phyloP scores from a whole-genome alignment of 768 basidiomycete genomes.

The Gloeostereum incarnatum region DNA sequence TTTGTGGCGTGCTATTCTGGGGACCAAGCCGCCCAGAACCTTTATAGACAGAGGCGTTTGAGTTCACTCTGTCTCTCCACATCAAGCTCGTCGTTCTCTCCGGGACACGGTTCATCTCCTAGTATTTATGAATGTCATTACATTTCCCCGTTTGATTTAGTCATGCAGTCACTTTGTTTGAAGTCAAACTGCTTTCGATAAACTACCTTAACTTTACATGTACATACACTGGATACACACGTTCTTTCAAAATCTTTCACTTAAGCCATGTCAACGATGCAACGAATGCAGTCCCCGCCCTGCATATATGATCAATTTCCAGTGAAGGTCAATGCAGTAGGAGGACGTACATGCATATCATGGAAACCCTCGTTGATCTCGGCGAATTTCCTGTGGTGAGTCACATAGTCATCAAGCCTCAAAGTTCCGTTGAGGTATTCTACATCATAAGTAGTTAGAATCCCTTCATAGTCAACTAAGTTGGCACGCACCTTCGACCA shows the following conservation, averaged over 20 bases:
- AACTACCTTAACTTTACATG: slow-evolving; percentile 9
- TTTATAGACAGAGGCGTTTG: slow-evolving; percentile 46
- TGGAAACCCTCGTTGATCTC: slow-evolving; percentile 86
- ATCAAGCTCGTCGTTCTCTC: not conserved
- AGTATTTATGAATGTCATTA: too few relatives aligned
- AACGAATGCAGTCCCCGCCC: slow-evolving; percentile 87
- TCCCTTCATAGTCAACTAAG: not conserved
- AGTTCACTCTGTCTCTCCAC: not conserved
- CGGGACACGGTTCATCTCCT: too few relatives aligned
- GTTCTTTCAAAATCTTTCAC: not conserved
- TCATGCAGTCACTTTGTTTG: too few relatives aligned
- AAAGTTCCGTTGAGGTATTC: slow-evolving; percentile 78
- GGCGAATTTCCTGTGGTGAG: slow-evolving; percentile 66
- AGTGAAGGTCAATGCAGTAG: not conserved
- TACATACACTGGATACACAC: slow-evolving; percentile 4
- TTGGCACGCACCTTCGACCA: slow-evolving; percentile 63
- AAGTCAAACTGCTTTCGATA: not conserved
- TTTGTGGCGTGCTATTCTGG: slow-evolving; percentile 65
- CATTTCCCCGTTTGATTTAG: too few relatives aligned
- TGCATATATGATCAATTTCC: slow-evolving; percentile 18
- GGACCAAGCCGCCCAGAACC: slow-evolving; percentile 32
- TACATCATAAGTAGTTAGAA: slow-evolving; percentile 15
- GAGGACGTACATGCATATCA: slow-evolving; percentile 86
- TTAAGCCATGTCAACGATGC: slow-evolving; percentile 85
- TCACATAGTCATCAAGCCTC: slow-evolving; percentile 94